These are phyloP conservation scores for Pulveroboletus ravenelii DNA, from an alignment of 768 basidiomycete species.

Conservation along the genomic window DNA sequence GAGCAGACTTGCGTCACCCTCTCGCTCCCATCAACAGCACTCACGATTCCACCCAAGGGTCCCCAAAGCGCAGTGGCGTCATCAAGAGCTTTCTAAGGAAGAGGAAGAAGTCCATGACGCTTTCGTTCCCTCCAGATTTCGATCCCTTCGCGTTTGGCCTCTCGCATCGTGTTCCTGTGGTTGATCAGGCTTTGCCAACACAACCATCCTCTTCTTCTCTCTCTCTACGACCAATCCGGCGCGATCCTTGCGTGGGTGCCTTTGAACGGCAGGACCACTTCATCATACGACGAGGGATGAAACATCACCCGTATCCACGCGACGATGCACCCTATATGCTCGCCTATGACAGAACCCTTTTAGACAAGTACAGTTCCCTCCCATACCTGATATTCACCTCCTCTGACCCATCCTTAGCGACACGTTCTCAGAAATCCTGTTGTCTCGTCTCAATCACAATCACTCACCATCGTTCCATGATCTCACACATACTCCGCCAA, in stretches of 20 bases:
- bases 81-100: conserved; percentile 18
- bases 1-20: conserved; percentile 10
- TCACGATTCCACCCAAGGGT: conserved; percentile 1
- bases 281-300: conserved; percentile 34
- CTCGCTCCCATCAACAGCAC: conserved; percentile 6
- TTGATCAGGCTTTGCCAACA: background rate
- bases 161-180: background rate
- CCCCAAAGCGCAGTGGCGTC: conserved; percentile 21
- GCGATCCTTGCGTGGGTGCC: conserved; percentile 12
- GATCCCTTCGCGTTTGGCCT: conserved; percentile 7
- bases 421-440: conserved; percentile 46
- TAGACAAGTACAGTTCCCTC: conserved; percentile 50
- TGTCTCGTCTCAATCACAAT: conserved; percentile 50
- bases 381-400: conserved; percentile 1
- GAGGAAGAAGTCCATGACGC: conserved; percentile 20
- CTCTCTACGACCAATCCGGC: background rate
- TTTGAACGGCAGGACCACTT: conserved; percentile 27
- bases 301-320: conserved; percentile 48
- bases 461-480: conserved; percentile 60
- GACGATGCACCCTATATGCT: conserved; percentile 60
- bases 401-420: conserved; percentile 44
- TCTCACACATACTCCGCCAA: conserved; percentile 45
- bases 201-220: background rate
- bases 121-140: background rate
- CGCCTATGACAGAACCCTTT: conserved; percentile 50